Evolutionary conservation across 164 flowering plant species (phyloP).

Genomic region (Echeveria elegans): DNA sequence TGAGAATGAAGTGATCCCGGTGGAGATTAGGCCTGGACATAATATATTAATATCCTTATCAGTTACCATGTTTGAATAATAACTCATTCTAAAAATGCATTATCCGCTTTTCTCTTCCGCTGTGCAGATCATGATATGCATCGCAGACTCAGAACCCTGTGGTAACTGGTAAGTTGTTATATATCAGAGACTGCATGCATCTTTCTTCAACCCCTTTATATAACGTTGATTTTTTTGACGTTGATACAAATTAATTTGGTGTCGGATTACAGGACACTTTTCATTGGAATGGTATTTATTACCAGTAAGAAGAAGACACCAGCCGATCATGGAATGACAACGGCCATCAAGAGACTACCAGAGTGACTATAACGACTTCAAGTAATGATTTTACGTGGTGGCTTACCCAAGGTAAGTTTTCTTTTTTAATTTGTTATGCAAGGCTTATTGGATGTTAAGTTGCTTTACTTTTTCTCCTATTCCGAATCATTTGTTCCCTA

Average conservation of each 20-base stretch:
- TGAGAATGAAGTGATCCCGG: conserved; percentile 59
- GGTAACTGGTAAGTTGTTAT: conserved; percentile 33
- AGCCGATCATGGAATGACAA: conserved; percentile 20
- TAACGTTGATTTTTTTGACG: conserved; percentile 2
- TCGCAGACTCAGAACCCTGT: conserved; percentile 24
- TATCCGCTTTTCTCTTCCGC: background rate
- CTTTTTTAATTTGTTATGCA: background rate
- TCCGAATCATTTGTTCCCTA: too few species aligned
- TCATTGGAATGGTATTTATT: conserved; percentile 74
- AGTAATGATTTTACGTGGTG: conserved; percentile 20
- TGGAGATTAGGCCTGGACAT: conserved; percentile 81
- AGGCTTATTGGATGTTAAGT: background rate
- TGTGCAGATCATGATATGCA: conserved; percentile 27
- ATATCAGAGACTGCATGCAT: background rate
- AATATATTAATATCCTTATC: background rate
- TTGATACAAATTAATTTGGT: background rate
- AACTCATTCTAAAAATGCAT: background rate
- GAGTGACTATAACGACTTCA: conserved; percentile 12
- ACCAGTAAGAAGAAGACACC: conserved; percentile 56
- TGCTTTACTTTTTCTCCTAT: too few species aligned
- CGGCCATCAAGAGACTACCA: conserved; percentile 18
- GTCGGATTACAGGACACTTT: conserved; percentile 32
- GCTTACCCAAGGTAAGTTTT: conserved; percentile 52
- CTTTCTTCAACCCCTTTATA: background rate
- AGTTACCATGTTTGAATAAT: background rate